Base-by-base conservation (phyloP, 2,329 filamentous ascomycete genomes). In the Colletotrichum nymphaeae region DNA sequence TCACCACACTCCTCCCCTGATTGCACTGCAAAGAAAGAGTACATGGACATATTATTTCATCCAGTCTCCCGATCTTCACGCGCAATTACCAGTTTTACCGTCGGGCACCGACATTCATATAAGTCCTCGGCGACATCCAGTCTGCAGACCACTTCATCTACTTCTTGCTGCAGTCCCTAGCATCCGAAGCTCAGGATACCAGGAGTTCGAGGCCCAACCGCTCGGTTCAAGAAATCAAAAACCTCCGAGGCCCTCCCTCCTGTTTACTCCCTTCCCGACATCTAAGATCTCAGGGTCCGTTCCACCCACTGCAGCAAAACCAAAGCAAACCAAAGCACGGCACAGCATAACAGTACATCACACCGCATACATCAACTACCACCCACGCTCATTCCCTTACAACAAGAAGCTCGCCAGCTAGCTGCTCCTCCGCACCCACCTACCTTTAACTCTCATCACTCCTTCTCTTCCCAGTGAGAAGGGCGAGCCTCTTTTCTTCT, bases 41-140 rank as follows among this genome's bases (percentile, higher is more conserved):
- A 26, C 62, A 58, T 28, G 46, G 52, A n/a, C 62, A 58, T 28
- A 58, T 69, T 28, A 63, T 69, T 69, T 72, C 69, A 37, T 72
- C 69, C 65, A 72, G 69, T 69, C 37, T 69, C 53, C 65, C 69
- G 59, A 72, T 69, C 66, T 69, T 72, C 64, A 63, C 69, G 52
- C 22, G 19, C 65, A 69, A 72, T 64, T 72, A 72, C 59, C 69
- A 72, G 69, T 53, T 72, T 52, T 72, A 49, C 69, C 69, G 69
- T 72, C 65, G 66, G 66, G 66, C 69, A 69, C 66, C 69, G 69
- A 72, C 66, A 64, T 19, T 69, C 37, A 69, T 72, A 72, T 72
- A 72, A 72, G 65, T 72, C 66, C 58, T 69, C 69, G 53, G 59
- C 59, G 53, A 60, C 58, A 42, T 59, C 59, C 64, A 42, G 11